phyloP scores from a whole-genome alignment of 2,329 filamentous ascomycete genomes.

The Pseudogymnoascus sp. region DNA sequence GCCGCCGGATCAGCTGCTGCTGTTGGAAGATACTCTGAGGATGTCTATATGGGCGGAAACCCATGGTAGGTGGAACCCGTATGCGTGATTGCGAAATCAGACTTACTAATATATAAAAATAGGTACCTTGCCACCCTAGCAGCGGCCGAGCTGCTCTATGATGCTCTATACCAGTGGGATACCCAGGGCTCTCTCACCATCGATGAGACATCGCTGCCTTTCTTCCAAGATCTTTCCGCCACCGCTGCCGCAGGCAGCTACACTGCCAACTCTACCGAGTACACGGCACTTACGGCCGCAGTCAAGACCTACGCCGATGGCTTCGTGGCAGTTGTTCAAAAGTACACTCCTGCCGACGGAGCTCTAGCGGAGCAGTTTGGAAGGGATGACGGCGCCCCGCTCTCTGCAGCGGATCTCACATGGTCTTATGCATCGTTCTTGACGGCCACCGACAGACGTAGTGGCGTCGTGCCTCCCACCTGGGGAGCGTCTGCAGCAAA shows the following conservation, averaged over 20 bases:
- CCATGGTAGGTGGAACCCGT: constrained; percentile 46
- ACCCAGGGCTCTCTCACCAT: constrained; percentile 54
- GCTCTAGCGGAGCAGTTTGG: constrained; percentile 60
- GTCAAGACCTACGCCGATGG: constrained; percentile 56
- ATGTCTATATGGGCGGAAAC: constrained; percentile 69
- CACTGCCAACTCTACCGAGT: constrained; percentile 32
- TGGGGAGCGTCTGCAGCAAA: constrained; percentile 33
- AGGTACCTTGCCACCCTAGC: constrained; percentile 62
- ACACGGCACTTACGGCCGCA: constrained; percentile 26
- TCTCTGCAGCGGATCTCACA: constrained; percentile 61
- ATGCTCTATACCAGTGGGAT: constrained; percentile 65
- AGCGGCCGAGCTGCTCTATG: constrained; percentile 72
- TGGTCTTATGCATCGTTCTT: constrained; percentile 68
- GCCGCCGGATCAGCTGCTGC: constrained; percentile 49
- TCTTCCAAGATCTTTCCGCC: constrained; percentile 65
- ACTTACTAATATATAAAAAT: neutral
- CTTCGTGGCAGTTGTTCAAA: constrained; percentile 40
- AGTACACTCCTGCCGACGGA: constrained; percentile 50
- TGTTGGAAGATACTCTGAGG: constrained; percentile 61
- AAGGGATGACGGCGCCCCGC: constrained; percentile 40
- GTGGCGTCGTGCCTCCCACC: constrained; percentile 44
- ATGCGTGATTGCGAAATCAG: neutral
- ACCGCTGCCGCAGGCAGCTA: constrained; percentile 49
- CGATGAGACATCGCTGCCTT: constrained; percentile 54
- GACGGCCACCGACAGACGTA: constrained; percentile 49